A percentile compares a stretch with the other conserved stretches of the same genome.
Conservation (phyloP, 2,329 filamentous ascomycete species). For the Albifimbria verrucaria region DNA sequence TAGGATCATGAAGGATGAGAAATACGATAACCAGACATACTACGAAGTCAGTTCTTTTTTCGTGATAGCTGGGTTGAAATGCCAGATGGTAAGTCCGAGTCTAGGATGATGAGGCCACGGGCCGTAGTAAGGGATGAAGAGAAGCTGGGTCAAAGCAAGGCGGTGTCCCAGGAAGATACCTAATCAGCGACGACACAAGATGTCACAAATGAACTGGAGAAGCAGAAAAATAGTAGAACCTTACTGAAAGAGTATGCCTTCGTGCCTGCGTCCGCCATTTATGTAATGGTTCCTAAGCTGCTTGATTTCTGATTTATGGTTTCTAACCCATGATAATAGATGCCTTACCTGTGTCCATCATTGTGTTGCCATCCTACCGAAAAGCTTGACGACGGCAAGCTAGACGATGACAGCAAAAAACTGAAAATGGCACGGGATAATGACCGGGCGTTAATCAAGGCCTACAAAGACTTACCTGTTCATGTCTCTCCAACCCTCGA, state of each 20-base stretch:
- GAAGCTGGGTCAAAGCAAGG: too few relatives aligned
- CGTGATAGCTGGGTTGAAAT: neutral
- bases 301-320: neutral
- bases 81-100: neutral
- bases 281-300: neutral
- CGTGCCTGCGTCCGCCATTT: neutral
- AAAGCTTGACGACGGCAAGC: slow-evolving; percentile 1
- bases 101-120: neutral
- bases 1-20: too few relatives aligned
- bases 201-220: neutral
- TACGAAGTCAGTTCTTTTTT: neutral
- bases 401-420: too few relatives aligned
- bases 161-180: too few relatives aligned
- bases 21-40: neutral
- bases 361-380: neutral
- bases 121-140: neutral
- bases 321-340: neutral
- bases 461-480: too few relatives aligned
- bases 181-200: too few relatives aligned
- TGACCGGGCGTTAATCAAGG: too few relatives aligned
- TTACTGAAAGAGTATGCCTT: neutral
- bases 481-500: slow-evolving; percentile 12
- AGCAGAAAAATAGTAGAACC: neutral
- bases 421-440: neutral
- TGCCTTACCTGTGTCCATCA: slow-evolving; percentile 4